Evolutionary conservation across 2,329 filamentous ascomycete genomes (phyloP), one percentile per base, ranked within the genome.

Genomic region (Fusarium sororula): DNA sequence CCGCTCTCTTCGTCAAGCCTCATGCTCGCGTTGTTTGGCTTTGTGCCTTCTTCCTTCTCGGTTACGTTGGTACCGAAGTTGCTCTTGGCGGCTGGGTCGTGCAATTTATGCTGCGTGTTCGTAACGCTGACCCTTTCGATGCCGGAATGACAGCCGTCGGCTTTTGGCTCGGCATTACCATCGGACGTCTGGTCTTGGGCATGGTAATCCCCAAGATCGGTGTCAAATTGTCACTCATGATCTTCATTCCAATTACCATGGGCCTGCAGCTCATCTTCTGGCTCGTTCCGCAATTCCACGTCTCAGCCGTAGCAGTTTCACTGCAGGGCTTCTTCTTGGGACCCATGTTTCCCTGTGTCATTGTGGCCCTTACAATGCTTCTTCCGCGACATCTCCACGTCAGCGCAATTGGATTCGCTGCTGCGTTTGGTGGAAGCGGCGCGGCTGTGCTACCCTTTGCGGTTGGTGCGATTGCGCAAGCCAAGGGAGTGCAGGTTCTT

Each of bases 41-140:
- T 11, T 89, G 89, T 70, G 87, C 93, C 0, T 66, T 92, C 0
- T 96, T 96, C 81, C 84, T 96, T 24, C 87, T 96, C 15, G 89
- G 90, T 24, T 96, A 96, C 76, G 92, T 95, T 1, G 94, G 94
- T 13, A 85, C 90, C 3, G 93, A 96, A 81, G 91, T 93, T 37
- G 90, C 91, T 0, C 86, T 95, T 0, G 92, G 93, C n/a, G 94
- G 94, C 9, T 96, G 94, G 94, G 93, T 96, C 63, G 92, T 95
- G 54, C 90, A 91, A 7, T 96, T 96, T 81, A 96, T 96, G 93
- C 90, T 94, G 37, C 87, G 90, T 42, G 90, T 94, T 18, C 89
- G 94, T 14, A 81, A 90, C 13, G 93, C 90, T 2, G 87, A 84
- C 15, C 83, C 89, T 0, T 95, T 95, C 72, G 89, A 90, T 1